Conservation (phyloP, 2,329 filamentous ascomycete genomes). For the Beauveria brongniartii region DNA sequence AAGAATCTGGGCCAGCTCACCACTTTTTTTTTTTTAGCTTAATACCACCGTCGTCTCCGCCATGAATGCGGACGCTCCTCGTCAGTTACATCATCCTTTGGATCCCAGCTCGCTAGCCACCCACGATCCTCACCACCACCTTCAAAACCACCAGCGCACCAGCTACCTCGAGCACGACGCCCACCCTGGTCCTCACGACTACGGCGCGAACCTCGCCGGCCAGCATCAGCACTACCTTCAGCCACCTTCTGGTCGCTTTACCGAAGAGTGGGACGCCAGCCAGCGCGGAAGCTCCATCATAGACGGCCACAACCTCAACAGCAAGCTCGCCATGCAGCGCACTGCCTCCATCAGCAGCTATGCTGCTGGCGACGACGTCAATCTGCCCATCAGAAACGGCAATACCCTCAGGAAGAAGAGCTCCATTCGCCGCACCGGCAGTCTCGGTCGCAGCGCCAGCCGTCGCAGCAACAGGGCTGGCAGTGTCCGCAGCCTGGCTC, state of each 20-base stretch:
- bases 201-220: background rate
- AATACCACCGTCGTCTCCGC: conserved; percentile 2
- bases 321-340: conserved; percentile 42
- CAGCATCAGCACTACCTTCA: background rate
- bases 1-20: background rate
- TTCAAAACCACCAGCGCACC: conserved; percentile 1
- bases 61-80: conserved; percentile 3
- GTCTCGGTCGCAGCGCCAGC: conserved; percentile 72
- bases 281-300: conserved; percentile 58
- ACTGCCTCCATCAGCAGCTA: conserved; percentile 52
- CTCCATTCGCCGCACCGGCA: conserved; percentile 65
- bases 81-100: conserved; percentile 6
- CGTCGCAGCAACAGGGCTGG: conserved; percentile 75
- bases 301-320: conserved; percentile 32
- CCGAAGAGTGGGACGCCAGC: conserved; percentile 64
- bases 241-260: conserved; percentile 43
- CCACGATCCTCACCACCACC: background rate
- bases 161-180: background rate
- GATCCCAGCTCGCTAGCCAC: background rate
- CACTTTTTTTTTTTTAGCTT: background rate
- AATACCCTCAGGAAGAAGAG: conserved; percentile 86
- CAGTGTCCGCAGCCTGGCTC: conserved; percentile 71
- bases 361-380: conserved; percentile 37
- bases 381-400: conserved; percentile 33
- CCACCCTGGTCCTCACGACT: background rate